phyloP scores from a whole-genome alignment of 257 asterid genomes.

The Misopates orontium region DNA sequence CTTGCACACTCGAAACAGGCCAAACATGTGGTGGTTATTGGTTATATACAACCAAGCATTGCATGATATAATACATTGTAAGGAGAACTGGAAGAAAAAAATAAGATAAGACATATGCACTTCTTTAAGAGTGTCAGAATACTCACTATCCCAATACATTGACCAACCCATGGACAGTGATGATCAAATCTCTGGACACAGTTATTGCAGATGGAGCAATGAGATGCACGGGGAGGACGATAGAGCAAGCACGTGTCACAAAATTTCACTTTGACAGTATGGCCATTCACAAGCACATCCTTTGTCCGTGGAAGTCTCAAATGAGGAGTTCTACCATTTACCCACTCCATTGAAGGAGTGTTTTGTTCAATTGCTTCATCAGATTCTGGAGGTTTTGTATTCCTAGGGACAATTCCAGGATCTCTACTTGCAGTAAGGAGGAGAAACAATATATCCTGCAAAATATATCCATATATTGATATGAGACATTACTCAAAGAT shows the following conservation, averaged over 20 bases:
- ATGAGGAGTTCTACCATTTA: constrained; percentile 74
- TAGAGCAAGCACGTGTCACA: constrained; percentile 88
- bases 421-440: constrained; percentile 75
- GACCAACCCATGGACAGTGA: constrained; percentile 97
- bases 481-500: neutral
- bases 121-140: constrained; percentile 15
- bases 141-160: constrained; percentile 91
- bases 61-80: neutral
- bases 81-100: neutral
- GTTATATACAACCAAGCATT: no score
- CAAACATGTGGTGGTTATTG: neutral
- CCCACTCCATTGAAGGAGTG: constrained; percentile 92
- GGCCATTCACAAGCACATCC: constrained; percentile 74
- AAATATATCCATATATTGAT: constrained; percentile 13
- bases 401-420: constrained; percentile 85
- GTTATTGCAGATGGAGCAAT: constrained; percentile 94
- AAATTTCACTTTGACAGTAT: constrained; percentile 68
- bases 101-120: constrained; percentile 8
- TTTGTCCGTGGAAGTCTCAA: constrained; percentile 69
- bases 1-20: neutral
- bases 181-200: constrained; percentile 91
- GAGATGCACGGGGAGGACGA: constrained; percentile 96
- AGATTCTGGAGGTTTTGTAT: constrained; percentile 59
- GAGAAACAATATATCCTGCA: constrained; percentile 75
- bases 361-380: constrained; percentile 45